Conservation (phyloP, 257 asterid genomes). For the Plectranthus barbatus region DNA sequence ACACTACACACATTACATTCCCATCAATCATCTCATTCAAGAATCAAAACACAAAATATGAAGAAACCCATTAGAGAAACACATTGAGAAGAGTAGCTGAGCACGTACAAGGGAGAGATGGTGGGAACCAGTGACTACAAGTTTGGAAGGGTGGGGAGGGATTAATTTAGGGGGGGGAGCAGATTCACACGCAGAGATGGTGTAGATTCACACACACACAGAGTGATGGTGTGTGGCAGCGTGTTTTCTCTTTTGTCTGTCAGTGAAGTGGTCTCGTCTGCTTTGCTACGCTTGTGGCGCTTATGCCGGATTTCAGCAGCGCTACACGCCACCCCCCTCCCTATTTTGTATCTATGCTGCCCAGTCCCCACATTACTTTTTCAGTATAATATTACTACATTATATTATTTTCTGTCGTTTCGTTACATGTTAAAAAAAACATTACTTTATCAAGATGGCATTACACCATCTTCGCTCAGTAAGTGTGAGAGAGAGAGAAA, state of each 20-base stretch:
- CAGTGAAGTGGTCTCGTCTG: constrained; percentile 20
- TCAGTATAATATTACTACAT: no score
- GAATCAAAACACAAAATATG: background rate
- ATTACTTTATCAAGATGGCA: background rate
- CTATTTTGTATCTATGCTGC: background rate
- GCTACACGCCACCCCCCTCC: background rate
- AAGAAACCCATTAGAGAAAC: background rate
- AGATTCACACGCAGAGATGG: background rate
- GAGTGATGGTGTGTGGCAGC: constrained; percentile 1
- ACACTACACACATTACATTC: background rate
- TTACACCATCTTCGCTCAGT: background rate
- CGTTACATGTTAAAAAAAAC: no score
- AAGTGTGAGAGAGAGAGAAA: no score
- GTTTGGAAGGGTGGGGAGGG: background rate
- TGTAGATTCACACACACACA: constrained; percentile 4
- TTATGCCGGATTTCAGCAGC: no score
- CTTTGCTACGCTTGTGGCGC: constrained; percentile 38
- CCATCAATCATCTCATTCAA: no score
- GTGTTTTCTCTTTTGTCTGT: constrained; percentile 16
- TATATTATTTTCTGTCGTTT: no score
- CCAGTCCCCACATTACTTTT: no score
- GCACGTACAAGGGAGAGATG: background rate
- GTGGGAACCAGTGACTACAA: background rate
- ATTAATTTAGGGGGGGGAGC: no score
- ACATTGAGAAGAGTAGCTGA: background rate